These are phyloP conservation scores for Aspergillus sp. DNA, from an alignment of 2,329 filamentous ascomycete genomes.

Conservation along the genomic window DNA sequence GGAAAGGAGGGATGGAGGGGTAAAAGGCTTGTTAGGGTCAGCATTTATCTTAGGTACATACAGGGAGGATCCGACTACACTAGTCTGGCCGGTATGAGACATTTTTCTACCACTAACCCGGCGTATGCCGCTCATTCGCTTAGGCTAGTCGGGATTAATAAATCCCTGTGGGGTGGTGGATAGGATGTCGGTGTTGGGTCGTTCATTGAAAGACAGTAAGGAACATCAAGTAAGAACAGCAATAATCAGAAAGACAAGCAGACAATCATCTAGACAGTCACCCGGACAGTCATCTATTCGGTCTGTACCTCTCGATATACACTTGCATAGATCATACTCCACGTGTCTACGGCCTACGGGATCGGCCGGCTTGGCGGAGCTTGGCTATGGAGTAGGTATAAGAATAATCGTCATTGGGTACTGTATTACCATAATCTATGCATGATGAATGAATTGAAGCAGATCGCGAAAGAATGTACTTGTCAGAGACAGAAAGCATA, in stretches of 20 bases:
- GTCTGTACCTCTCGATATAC: too few species aligned
- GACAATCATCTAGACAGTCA: neutral
- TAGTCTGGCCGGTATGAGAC: too few species aligned
- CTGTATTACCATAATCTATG: too few species aligned
- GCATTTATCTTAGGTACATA: too few species aligned
- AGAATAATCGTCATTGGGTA: too few species aligned
- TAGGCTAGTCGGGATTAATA: too few species aligned
- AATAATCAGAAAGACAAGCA: neutral
- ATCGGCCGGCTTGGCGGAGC: conserved; percentile 22
- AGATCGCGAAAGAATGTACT: neutral
- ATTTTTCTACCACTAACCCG: neutral
- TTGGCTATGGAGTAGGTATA: conserved; percentile 1
- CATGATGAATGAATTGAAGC: neutral
- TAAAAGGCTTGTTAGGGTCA: too few species aligned
- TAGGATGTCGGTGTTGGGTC: too few species aligned
- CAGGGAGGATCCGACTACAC: neutral
- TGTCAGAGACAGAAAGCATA: neutral
- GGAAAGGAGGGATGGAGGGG: neutral
- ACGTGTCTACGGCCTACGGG: conserved; percentile 2
- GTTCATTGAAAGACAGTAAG: too few species aligned
- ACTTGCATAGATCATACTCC: neutral
- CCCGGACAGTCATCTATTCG: too few species aligned
- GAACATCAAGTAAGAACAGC: too few species aligned
- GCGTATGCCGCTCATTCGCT: neutral
- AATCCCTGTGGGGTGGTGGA: too few species aligned